These are phyloP conservation scores for Moesziomyces antarcticus DNA, from an alignment of 1,284 basidiomycete genomes.

Conservation along the genomic window DNA sequence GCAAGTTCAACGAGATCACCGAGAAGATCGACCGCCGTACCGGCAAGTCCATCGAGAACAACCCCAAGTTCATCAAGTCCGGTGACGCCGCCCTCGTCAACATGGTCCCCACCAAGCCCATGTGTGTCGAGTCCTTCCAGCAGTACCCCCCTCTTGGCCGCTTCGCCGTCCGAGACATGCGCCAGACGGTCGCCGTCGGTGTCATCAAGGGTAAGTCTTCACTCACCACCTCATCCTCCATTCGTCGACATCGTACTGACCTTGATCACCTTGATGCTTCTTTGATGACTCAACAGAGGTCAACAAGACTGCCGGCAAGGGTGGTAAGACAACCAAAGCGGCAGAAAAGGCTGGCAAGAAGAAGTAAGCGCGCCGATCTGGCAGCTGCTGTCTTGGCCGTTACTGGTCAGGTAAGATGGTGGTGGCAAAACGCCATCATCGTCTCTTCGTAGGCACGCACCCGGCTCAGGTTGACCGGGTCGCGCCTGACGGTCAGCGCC, in stretches of 20 bases:
- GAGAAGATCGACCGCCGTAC: conserved; percentile 98
- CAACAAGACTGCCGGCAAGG: conserved; percentile 46
- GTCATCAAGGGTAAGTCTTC: conserved; percentile 97
- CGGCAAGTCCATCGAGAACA: conserved; percentile 87
- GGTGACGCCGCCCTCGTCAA: conserved; percentile 88
- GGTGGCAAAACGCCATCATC: background rate
- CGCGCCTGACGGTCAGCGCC: too few relatives aligned
- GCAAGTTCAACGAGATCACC: conserved; percentile 97
- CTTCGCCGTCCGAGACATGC: conserved; percentile 77
- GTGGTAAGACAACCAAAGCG: conserved; percentile 84
- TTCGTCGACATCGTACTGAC: too few relatives aligned
- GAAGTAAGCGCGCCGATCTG: conserved; percentile 48
- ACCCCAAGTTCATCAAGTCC: conserved; percentile 85
- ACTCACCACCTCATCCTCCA: too few relatives aligned
- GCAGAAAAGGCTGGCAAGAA: conserved; percentile 83
- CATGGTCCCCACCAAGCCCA: conserved; percentile 94
- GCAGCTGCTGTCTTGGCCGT: too few relatives aligned
- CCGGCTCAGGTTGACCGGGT: too few relatives aligned
- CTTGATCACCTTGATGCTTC: too few relatives aligned
- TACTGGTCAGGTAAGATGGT: background rate
- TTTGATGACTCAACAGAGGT: conserved; percentile 6
- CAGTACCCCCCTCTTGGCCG: conserved; percentile 99
- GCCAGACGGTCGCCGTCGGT: conserved; percentile 78
- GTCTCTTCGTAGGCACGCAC: background rate
- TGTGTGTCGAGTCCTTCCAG: conserved; percentile 97